These are phyloP conservation scores for Picea abies DNA, from an alignment of 83 land plant species.

Conservation along the genomic window DNA sequence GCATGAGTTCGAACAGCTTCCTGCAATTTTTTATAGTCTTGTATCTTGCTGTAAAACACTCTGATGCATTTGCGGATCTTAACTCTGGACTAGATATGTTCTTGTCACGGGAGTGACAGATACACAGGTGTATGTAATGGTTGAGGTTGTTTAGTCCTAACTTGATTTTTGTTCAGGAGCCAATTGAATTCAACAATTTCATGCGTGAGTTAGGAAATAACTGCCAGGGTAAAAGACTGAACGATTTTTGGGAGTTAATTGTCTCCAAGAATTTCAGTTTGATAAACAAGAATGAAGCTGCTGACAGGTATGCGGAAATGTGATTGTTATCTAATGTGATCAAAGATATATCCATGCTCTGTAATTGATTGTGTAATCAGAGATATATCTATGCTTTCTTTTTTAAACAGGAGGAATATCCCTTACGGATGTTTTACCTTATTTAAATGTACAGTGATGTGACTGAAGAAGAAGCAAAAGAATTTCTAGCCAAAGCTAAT, in stretches of 20 bases:
- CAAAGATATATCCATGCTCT: not conserved
- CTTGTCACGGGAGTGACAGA: not conserved
- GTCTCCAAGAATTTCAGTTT: conserved; percentile 45
- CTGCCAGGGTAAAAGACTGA: conserved; percentile 61
- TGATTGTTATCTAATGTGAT: conserved; percentile 1
- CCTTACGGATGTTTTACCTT: not conserved
- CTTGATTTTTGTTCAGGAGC: conserved; percentile 58
- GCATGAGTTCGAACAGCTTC: too few relatives aligned
- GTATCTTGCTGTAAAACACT: too few relatives aligned
- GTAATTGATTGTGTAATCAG: not conserved
- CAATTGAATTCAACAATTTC: conserved; percentile 75
- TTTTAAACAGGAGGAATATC: not conserved
- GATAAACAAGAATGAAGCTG: conserved; percentile 79
- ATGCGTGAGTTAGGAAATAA: conserved; percentile 41
- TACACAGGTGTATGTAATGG: too few relatives aligned
- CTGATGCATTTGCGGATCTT: too few relatives aligned
- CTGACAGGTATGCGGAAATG: conserved; percentile 65
- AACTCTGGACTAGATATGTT: not conserved
- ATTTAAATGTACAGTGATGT: conserved; percentile 55
- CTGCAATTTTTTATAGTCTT: too few relatives aligned
- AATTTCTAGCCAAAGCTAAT: conserved; percentile 37
- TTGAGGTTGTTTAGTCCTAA: not conserved
- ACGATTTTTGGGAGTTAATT: conserved; percentile 64
- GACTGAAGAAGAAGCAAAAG: conserved; percentile 57
- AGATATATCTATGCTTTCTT: not conserved